Evolutionary conservation across 2,329 filamentous ascomycete genomes (phyloP).

Genomic region (Trichoderma sp.): DNA sequence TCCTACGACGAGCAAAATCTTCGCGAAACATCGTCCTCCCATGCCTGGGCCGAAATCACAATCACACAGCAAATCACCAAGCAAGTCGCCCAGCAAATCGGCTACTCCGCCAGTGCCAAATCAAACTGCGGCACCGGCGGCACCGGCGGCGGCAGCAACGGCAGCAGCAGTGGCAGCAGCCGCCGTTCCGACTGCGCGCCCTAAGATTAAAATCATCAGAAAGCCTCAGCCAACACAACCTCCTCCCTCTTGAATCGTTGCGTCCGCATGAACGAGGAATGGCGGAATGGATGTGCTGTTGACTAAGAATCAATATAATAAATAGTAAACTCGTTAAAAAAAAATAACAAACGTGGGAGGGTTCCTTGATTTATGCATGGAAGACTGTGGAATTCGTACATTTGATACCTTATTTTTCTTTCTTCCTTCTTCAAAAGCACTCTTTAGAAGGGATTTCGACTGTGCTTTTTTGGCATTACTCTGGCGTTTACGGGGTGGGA

Average conservation of each 20-base stretch:
- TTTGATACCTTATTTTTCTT: constrained; percentile 12
- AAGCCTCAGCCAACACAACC: constrained; percentile 33
- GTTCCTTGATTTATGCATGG: background rate
- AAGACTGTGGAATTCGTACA: background rate
- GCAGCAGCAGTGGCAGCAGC: constrained; percentile 27
- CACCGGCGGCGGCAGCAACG: constrained; percentile 27
- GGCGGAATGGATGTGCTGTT: background rate
- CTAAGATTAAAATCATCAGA: constrained; percentile 43
- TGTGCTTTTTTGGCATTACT: constrained; percentile 2
- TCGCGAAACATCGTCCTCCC: constrained; percentile 28
- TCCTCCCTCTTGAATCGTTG: background rate
- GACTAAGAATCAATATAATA: background rate
- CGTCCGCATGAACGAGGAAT: background rate
- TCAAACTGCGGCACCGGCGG: constrained; percentile 27
- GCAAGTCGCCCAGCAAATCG: constrained; percentile 25
- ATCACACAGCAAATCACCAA: constrained; percentile 24
- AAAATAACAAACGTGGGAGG: background rate
- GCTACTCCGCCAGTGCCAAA: constrained; percentile 28
- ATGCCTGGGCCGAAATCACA: constrained; percentile 24
- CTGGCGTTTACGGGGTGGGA: constrained; percentile 5
- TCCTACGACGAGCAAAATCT: constrained; percentile 31
- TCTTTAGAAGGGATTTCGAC: background rate
- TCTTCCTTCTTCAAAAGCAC: background rate
- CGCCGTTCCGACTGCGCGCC: constrained; percentile 29
- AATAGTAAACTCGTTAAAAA: background rate